A percentile compares a stretch with the other conserved stretches of the same genome.
These are phyloP conservation scores for Limtongia smithiae DNA, from an alignment of 805 yeast genomes.

Conservation along the genomic window DNA sequence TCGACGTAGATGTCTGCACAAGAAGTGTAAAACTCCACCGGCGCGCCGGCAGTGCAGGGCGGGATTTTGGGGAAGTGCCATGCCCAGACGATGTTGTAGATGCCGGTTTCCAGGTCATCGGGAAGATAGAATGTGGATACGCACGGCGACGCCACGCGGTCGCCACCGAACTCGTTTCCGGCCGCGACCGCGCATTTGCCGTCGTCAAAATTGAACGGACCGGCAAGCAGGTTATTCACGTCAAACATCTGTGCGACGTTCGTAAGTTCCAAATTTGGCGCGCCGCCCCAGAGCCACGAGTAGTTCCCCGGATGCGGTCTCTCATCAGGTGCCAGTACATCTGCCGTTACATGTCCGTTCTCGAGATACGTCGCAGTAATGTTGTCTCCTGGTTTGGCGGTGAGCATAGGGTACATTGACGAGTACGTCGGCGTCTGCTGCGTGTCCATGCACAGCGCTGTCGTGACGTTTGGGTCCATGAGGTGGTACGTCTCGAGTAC, in stretches of 20 bases:
- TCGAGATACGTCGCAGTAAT: slow-evolving; percentile 24
- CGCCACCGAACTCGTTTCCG: slow-evolving; percentile 13
- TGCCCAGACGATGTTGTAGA: slow-evolving; percentile 28
- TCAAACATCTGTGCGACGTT: slow-evolving; percentile 19
- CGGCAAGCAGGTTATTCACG: slow-evolving; percentile 21
- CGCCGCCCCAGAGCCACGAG: slow-evolving; percentile 26
- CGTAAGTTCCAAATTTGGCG: slow-evolving; percentile 21
- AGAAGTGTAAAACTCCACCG: slow-evolving; percentile 29
- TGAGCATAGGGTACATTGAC: slow-evolving; percentile 27
- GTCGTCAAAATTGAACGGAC: slow-evolving; percentile 30
- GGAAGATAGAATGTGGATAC: slow-evolving; percentile 22
- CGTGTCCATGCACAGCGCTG: slow-evolving; percentile 17
- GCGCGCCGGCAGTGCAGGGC: slow-evolving; percentile 15
- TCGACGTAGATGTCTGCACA: slow-evolving; percentile 25
- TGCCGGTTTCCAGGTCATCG: slow-evolving; percentile 14
- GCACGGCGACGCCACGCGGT: slow-evolving; percentile 22
- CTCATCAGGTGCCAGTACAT: slow-evolving; percentile 27
- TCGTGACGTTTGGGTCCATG: slow-evolving; percentile 16
- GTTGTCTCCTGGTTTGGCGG: slow-evolving; percentile 24
- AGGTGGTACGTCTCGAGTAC: slow-evolving; percentile 27
- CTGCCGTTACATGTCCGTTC: slow-evolving; percentile 31
- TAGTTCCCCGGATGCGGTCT: slow-evolving; percentile 29
- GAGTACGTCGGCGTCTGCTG: slow-evolving; percentile 26
- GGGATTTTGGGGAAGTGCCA: slow-evolving; percentile 31
- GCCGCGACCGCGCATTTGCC: slow-evolving; percentile 26